Conservation (phyloP, 495 filamentous ascomycete genomes). For the Patellaria atrata region DNA sequence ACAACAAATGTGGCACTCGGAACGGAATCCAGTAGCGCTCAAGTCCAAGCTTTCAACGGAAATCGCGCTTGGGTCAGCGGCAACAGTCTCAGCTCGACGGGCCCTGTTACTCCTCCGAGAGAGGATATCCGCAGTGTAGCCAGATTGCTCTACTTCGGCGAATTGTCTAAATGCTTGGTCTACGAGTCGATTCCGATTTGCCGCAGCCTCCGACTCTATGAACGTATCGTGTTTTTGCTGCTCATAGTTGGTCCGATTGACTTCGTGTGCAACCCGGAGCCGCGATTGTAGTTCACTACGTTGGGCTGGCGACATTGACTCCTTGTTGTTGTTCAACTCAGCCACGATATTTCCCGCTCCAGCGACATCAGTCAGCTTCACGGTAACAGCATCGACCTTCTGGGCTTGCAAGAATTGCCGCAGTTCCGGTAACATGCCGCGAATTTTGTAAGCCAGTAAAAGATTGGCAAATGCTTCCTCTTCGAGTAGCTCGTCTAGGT, state of each 20-base stretch:
- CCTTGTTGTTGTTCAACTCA: too few relatives aligned
- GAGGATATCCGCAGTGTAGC: constrained; percentile 21
- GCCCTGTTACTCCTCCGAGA: constrained; percentile 21
- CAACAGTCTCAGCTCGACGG: constrained; percentile 18
- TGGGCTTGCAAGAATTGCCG: constrained; percentile 7
- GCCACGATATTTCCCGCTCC: constrained; percentile 13
- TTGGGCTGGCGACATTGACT: constrained; percentile 4
- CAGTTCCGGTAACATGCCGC: constrained; percentile 9
- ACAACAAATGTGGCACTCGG: constrained; percentile 26
- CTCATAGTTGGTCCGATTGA: constrained; percentile 10
- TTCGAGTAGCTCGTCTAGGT: constrained; percentile 3
- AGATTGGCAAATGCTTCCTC: constrained; percentile 14
- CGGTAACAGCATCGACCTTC: constrained; percentile 8
- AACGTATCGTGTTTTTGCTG: neutral
- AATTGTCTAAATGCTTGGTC: constrained; percentile 16
- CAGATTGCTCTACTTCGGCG: constrained; percentile 15
- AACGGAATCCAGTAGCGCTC: constrained; percentile 16
- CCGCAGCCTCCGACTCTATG: constrained; percentile 7
- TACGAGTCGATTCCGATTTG: constrained; percentile 17
- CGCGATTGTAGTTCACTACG: constrained; percentile 4
- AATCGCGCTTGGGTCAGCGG: constrained; percentile 14
- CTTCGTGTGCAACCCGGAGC: constrained; percentile 8
- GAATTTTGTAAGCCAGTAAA: constrained; percentile 9
- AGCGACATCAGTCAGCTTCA: constrained; percentile 12
- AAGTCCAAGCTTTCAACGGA: constrained; percentile 11